A percentile compares a stretch with the other conserved stretches of the same genome.
These are phyloP conservation scores for Phytopythium ostracodes DNA, from an alignment of 352 stramenopile genomes.

Conservation along the genomic window DNA sequence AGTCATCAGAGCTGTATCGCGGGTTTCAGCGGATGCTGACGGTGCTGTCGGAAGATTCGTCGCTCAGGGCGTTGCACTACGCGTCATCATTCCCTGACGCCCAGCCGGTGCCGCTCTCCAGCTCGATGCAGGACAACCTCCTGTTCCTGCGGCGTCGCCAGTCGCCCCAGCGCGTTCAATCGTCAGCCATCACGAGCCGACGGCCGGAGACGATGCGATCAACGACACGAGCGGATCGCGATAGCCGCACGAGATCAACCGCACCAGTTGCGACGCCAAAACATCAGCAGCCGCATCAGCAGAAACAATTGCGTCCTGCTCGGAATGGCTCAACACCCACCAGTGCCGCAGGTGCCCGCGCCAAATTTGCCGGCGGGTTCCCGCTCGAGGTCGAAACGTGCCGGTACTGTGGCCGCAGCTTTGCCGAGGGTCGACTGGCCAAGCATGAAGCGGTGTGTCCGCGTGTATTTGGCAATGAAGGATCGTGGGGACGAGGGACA, in stretches of 20 bases:
- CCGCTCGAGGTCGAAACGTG: constrained; percentile 50
- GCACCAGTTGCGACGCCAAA: not conserved
- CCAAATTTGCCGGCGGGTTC: not conserved
- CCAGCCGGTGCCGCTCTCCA: constrained; percentile 26
- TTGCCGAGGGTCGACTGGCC: constrained; percentile 69
- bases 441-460: constrained; percentile 84
- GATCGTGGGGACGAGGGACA: constrained; percentile 60
- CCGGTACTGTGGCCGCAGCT: constrained; percentile 71
- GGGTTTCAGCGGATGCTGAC: constrained; percentile 63
- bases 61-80: constrained; percentile 67
- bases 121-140: constrained; percentile 36
- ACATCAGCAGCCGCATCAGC: not conserved
- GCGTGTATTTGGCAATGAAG: constrained; percentile 74
- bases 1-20: constrained; percentile 48
- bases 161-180: not conserved
- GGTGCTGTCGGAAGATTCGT: constrained; percentile 60
- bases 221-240: not conserved
- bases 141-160: constrained; percentile 26
- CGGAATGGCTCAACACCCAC: not conserved
- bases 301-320: not conserved
- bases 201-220: not conserved
- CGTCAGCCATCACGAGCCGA: not conserved
- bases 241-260: not conserved
- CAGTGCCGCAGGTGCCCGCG: not conserved
- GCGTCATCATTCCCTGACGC: constrained; percentile 58